Percentiles rank a stretch among this genome's conserved stretches.
These are phyloP conservation scores for Hypoxylon intermedium DNA, from an alignment of 495 filamentous ascomycete genomes.

Conservation along the genomic window DNA sequence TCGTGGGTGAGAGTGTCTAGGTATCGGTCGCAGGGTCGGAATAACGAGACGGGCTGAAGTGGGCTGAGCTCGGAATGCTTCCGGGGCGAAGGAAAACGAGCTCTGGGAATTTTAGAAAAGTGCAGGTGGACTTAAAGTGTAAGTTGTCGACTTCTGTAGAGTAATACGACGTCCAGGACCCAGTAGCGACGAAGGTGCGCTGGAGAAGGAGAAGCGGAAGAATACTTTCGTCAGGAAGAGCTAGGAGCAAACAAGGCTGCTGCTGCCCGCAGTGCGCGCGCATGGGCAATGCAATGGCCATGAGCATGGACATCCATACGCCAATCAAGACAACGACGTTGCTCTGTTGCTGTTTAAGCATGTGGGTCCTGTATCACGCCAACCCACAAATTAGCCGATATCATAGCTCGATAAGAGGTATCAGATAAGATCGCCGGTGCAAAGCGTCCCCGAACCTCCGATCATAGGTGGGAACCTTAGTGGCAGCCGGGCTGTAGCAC, in stretches of 20 bases:
- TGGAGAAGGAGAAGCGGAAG: conserved; percentile 13
- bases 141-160: background rate
- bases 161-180: background rate
- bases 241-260: conserved; percentile 33
- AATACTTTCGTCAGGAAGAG: conserved; percentile 28
- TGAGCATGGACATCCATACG: background rate
- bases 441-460: conserved; percentile 17
- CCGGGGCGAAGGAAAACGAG: background rate
- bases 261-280: conserved; percentile 33
- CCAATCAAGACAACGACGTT: conserved; percentile 28
- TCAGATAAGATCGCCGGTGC: conserved; percentile 10
- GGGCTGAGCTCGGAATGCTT: background rate
- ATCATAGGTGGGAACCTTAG: background rate
- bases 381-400: conserved; percentile 1
- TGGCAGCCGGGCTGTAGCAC: too few relatives aligned
- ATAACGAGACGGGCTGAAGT: conserved; percentile 15
- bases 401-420: background rate
- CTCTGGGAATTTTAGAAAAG: background rate
- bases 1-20: background rate
- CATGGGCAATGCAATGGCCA: background rate
- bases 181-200: conserved; percentile 7
- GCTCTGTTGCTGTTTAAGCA: too few relatives aligned
- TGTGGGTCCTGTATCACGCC: background rate
- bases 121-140: background rate
- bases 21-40: conserved; percentile 31